These are phyloP conservation scores for Lasiodiplodia theobromae DNA, from an alignment of 2,329 filamentous ascomycete species.

Conservation along the genomic window DNA sequence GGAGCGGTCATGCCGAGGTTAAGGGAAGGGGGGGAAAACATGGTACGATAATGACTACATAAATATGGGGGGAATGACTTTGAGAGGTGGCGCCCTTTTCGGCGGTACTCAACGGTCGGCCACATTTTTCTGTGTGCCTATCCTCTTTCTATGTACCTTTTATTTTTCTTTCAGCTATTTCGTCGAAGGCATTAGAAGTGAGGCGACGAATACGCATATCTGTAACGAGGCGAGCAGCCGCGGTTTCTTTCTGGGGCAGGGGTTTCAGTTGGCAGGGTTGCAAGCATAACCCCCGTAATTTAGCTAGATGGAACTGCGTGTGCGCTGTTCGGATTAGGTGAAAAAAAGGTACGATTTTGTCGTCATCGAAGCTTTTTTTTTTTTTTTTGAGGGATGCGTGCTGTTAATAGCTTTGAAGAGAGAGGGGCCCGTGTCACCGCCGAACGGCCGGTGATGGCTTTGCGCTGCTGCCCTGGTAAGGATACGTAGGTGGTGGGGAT, in stretches of 20 bases:
- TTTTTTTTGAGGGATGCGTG: neutral
- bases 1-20: neutral
- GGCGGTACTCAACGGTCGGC: neutral
- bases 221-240: neutral
- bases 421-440: neutral
- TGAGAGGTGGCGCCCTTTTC: neutral
- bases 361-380: neutral
- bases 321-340: neutral
- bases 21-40: neutral
- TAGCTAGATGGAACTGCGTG: neutral
- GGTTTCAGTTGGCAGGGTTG: neutral
- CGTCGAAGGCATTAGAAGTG: neutral
- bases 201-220: neutral
- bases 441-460: neutral
- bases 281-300: neutral
- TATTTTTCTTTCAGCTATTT: neutral
- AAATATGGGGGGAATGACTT: slow-evolving; percentile 1
- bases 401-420: neutral
- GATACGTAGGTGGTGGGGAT: neutral
- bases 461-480: neutral
- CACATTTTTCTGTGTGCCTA: neutral
- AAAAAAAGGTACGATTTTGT: neutral
- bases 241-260: neutral
- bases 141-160: neutral
- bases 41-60: slow-evolving; percentile 17